Conservation (phyloP, 371 early-diverging fungal genomes). For the Phascolomyces articulosus region DNA sequence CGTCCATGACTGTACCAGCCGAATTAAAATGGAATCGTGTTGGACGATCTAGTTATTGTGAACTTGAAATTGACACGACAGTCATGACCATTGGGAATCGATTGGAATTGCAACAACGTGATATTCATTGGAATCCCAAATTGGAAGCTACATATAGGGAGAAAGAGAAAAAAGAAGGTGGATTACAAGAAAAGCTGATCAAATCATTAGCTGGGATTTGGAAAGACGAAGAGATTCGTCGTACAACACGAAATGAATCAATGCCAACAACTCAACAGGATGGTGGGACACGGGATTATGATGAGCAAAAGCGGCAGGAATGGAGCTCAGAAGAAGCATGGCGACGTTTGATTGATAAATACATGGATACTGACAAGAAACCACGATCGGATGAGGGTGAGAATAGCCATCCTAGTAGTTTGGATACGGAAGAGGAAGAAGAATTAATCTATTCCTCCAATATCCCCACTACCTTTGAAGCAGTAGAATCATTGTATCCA, state of each 20-base stretch:
- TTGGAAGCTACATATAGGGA: too few species aligned
- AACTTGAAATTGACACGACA: conserved; percentile 77
- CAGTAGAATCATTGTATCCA: conserved; percentile 49
- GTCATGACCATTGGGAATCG: conserved; percentile 73
- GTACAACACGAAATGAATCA: conserved; percentile 14
- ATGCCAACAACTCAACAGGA: conserved; percentile 14
- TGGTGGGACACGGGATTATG: conserved; percentile 9
- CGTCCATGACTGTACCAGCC: conserved; percentile 25
- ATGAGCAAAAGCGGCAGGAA: not conserved
- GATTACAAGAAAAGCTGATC: conserved; percentile 44
- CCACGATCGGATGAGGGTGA: too few species aligned
- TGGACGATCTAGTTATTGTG: conserved; percentile 65
- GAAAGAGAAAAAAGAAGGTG: not conserved
- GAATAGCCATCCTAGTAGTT: too few species aligned
- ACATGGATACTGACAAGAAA: not conserved
- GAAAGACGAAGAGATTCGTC: conserved; percentile 48
- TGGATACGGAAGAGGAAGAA: not conserved
- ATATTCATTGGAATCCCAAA: conserved; percentile 44
- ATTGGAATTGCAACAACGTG: conserved; percentile 57
- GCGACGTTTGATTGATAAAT: conserved; percentile 15
- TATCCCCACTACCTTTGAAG: conserved; percentile 49
- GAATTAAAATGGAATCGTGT: conserved; percentile 22
- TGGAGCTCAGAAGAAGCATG: conserved; percentile 28
- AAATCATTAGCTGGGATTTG: conserved; percentile 61
- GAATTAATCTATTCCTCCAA: conserved; percentile 3